Evolutionary conservation across 768 basidiomycete species (phyloP), one percentile per base, ranked within the genome.

Genomic region (Boletellus emodensis): DNA sequence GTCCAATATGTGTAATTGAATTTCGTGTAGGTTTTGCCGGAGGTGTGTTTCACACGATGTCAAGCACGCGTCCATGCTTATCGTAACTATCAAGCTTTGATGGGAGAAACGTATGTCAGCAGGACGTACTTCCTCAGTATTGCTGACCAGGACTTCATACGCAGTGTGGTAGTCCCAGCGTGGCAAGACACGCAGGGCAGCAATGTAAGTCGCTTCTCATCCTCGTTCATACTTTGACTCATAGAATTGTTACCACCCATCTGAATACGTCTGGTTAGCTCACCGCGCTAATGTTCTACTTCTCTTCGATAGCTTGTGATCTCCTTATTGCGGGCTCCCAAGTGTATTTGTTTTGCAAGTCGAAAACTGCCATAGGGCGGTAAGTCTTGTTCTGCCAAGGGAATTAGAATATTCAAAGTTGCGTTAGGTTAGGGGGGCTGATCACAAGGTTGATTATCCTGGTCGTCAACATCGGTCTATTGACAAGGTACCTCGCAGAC

Each of bases 261-360:
- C 5, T 3, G 20, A 13, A 37, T 28, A 11, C 12, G 20, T 17
- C 4, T 13, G 1, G 20, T 37, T 48, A 71, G 70, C 42, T 65
- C 33, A 59, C 67, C n/a, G 69, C 70, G 32, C 37, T 65, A 6
- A 42, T 68, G 1, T 69, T 71, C 44, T 70, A 65, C 44, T 39
- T 67, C 26, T 57, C 70, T 36, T 69, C 70, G 12, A 61, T 67
- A 3, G 61, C 61, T n/a, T 71, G 70, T 45, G 69, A 71, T 44
- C 37, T 67, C 34, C 56, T 66, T 44, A 71, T 71, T 37, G 69
- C 69, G 6, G 58, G 63, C 26, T 61, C 70, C 14, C 69, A 71
- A 53, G 62, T 55, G 6, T 67, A 71, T 49, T 44, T 71, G 44
- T 64, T 71, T 33, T 63, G 59, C 22, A 66, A 57, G 12, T 68